These are phyloP conservation scores for Trichoderma endophyticum DNA, from an alignment of 2,329 filamentous ascomycete species.

Conservation along the genomic window DNA sequence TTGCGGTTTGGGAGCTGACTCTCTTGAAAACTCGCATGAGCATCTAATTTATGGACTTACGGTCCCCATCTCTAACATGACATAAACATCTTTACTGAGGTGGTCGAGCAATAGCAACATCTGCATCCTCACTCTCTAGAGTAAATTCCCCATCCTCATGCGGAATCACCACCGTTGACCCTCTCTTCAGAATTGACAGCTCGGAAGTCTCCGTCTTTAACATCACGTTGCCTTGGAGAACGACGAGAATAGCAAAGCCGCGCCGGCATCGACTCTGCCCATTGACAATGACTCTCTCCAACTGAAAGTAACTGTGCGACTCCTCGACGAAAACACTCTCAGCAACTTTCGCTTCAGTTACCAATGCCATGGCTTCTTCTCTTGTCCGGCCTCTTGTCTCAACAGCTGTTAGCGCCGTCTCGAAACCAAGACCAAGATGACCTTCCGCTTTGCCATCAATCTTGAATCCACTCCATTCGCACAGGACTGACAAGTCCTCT, in stretches of 20 bases:
- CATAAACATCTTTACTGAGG: background rate
- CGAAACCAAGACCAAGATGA: slow-evolving; percentile 22
- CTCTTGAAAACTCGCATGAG: background rate
- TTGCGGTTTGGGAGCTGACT: background rate
- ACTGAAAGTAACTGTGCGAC: slow-evolving; percentile 20
- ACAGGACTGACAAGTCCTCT: slow-evolving; percentile 22
- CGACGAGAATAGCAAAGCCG: slow-evolving; percentile 21
- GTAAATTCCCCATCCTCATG: slow-evolving; percentile 19
- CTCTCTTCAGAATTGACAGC: slow-evolving; percentile 12
- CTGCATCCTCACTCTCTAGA: slow-evolving; percentile 15
- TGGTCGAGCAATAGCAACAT: slow-evolving; percentile 22
- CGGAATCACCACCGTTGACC: slow-evolving; percentile 21
- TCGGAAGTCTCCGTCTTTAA: slow-evolving; percentile 10
- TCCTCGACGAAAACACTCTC: slow-evolving; percentile 12
- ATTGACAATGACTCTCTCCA: slow-evolving; percentile 18
- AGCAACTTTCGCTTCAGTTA: background rate
- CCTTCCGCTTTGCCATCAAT: slow-evolving; percentile 21
- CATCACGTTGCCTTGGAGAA: slow-evolving; percentile 8
- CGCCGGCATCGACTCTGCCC: background rate
- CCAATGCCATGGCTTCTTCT: slow-evolving; percentile 15
- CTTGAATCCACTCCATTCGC: slow-evolving; percentile 21
- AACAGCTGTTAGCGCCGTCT: slow-evolving; percentile 22
- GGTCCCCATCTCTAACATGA: background rate
- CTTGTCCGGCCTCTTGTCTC: slow-evolving; percentile 10
- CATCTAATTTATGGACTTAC: background rate